These are phyloP conservation scores for Brassica cretica DNA, from an alignment of 345 rosid genomes.

Conservation along the genomic window DNA sequence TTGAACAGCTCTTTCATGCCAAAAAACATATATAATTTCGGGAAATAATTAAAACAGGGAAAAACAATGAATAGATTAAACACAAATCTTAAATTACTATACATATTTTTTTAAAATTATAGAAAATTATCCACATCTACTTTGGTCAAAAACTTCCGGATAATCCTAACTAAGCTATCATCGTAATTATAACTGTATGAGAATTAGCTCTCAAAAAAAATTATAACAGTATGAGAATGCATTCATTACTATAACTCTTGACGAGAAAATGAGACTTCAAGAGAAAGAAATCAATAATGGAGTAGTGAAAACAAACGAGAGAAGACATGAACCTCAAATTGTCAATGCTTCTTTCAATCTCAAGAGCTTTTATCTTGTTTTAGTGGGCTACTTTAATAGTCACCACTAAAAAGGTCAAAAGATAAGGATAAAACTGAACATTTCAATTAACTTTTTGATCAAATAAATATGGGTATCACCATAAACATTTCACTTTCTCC, in stretches of 20 bases:
- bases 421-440: slow-evolving; percentile 25
- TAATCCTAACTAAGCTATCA: background rate
- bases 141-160: background rate
- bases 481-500: slow-evolving; percentile 9
- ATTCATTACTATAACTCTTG: background rate
- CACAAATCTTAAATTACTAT: background rate
- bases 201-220: background rate
- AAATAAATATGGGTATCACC: background rate
- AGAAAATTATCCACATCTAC: background rate
- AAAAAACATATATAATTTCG: background rate
- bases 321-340: slow-evolving; percentile 10
- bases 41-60: background rate
- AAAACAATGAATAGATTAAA: background rate
- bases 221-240: background rate
- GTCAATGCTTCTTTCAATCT: slow-evolving; percentile 33
- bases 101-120: background rate
- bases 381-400: slow-evolving; percentile 27
- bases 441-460: background rate
- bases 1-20: background rate
- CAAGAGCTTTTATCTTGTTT: slow-evolving; percentile 19
- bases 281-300: background rate
- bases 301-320: background rate
- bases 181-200: background rate
- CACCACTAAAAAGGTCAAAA: slow-evolving; percentile 23
- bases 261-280: background rate